phyloP scores from a whole-genome alignment of 225 moss, liverwort and hornwort species.

The Marchantia polymorpha region DNA sequence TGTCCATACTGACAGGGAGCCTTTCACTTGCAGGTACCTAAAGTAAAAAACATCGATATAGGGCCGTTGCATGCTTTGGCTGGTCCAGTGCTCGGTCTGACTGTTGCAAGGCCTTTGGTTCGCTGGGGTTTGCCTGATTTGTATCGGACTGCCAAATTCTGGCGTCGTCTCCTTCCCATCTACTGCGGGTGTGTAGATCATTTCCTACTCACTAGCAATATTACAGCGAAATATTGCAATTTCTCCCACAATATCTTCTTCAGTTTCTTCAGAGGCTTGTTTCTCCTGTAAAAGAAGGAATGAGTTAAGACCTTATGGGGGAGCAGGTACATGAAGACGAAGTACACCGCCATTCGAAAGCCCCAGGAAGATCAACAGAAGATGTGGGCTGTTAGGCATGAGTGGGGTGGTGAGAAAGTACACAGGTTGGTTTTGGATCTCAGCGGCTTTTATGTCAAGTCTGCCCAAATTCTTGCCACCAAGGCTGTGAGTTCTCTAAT shows the following conservation, averaged over 20 bases:
- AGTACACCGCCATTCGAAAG: slow-evolving; percentile 68
- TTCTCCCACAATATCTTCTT: not conserved
- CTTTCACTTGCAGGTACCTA: slow-evolving; percentile 29
- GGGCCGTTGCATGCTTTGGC: slow-evolving; percentile 52
- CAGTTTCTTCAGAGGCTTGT: not conserved
- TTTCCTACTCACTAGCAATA: not conserved
- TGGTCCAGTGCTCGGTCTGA: slow-evolving; percentile 64
- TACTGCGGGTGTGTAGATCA: slow-evolving; percentile 61
- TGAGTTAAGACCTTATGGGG: slow-evolving; percentile 56
- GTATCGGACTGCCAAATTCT: slow-evolving; percentile 81
- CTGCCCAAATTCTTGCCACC: slow-evolving; percentile 95
- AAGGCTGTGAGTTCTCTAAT: slow-evolving; percentile 88
- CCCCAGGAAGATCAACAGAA: slow-evolving; percentile 52
- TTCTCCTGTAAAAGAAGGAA: slow-evolving; percentile 43
- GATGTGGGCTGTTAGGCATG: slow-evolving; percentile 84
- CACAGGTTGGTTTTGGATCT: slow-evolving; percentile 96
- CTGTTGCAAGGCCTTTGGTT: slow-evolving; percentile 75
- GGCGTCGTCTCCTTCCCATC: slow-evolving; percentile 94
- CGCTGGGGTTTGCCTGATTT: slow-evolving; percentile 77
- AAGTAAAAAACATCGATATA: slow-evolving; percentile 15
- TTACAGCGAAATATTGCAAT: not conserved
- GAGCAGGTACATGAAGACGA: slow-evolving; percentile 92
- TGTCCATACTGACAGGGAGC: not conserved
- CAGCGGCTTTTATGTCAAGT: slow-evolving; percentile 99
- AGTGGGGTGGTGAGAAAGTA: slow-evolving; percentile 99